Conservation (phyloP, 176 grass and related monocot genomes). For the Triticum monococcum region DNA sequence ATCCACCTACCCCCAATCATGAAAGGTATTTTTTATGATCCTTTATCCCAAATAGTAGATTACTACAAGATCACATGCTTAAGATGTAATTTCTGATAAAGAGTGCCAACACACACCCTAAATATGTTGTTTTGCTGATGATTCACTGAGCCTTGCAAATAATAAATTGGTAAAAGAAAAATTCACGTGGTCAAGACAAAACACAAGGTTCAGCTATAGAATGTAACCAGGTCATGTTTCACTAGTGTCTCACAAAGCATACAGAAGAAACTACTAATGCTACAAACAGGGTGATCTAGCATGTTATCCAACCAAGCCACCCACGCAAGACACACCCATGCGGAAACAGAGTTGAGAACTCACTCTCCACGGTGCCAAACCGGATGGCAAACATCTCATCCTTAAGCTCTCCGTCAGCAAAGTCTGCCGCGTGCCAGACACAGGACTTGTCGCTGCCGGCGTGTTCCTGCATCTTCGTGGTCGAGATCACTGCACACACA, state of each 20-base stretch:
- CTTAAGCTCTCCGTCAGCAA: conserved; percentile 74
- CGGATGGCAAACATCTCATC: conserved; percentile 85
- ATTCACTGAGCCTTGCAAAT: neutral
- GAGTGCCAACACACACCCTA: neutral
- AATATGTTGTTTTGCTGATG: neutral
- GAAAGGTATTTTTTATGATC: neutral
- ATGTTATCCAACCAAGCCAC: neutral
- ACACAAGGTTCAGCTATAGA: neutral
- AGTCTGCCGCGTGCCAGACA: conserved; percentile 81
- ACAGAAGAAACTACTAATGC: neutral
- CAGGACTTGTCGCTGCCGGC: conserved; percentile 81
- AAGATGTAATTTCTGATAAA: neutral
- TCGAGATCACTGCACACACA: conserved; percentile 45
- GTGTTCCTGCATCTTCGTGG: conserved; percentile 82
- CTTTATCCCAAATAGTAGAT: neutral
- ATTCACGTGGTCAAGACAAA: neutral
- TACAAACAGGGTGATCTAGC: neutral
- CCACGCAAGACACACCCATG: neutral
- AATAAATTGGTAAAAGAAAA: neutral
- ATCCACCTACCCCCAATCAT: neutral
- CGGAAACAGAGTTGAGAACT: conserved; percentile 8
- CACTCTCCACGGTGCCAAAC: conserved; percentile 80
- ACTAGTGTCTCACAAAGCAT: neutral
- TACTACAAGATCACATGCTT: neutral
- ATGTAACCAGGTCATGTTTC: neutral